Conservation (phyloP, 2,329 filamentous ascomycete species). For the Scedosporium boydii region DNA sequence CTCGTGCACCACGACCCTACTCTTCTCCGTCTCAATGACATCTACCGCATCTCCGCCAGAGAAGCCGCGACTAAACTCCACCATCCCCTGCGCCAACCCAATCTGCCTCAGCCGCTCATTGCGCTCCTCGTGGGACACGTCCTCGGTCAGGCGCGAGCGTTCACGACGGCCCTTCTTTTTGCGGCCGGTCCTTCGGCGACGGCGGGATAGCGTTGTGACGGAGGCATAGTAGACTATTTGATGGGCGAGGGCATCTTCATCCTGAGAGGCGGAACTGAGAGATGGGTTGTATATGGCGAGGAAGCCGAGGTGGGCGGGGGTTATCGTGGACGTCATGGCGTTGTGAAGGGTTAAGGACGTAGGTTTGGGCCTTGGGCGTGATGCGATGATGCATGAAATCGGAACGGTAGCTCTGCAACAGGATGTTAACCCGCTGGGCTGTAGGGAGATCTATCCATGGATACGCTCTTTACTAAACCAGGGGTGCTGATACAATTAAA, state of each 20-base stretch:
- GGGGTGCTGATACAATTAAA: no score
- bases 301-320: constrained; percentile 77
- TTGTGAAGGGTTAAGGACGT: background rate
- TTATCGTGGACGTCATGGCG: constrained; percentile 4
- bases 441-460: no score
- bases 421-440: no score
- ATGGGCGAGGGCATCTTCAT: constrained; percentile 51
- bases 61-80: constrained; percentile 85
- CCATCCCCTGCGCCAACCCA: constrained; percentile 92
- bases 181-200: constrained; percentile 25
- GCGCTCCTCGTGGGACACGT: constrained; percentile 52
- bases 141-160: constrained; percentile 30
- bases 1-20: constrained; percentile 75
- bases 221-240: constrained; percentile 94
- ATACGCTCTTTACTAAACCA: no score
- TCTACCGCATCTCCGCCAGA: constrained; percentile 68
- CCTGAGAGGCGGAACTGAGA: constrained; percentile 41
- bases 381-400: no score
- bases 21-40: constrained; percentile 83
- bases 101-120: constrained; percentile 89
- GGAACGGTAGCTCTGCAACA: no score
- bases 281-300: constrained; percentile 92
- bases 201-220: constrained; percentile 29
- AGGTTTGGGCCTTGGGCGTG: no score
- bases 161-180: constrained; percentile 18